phyloP scores from a whole-genome alignment of 768 basidiomycete genomes.

The Hygrophoropsis aurantiaca region DNA sequence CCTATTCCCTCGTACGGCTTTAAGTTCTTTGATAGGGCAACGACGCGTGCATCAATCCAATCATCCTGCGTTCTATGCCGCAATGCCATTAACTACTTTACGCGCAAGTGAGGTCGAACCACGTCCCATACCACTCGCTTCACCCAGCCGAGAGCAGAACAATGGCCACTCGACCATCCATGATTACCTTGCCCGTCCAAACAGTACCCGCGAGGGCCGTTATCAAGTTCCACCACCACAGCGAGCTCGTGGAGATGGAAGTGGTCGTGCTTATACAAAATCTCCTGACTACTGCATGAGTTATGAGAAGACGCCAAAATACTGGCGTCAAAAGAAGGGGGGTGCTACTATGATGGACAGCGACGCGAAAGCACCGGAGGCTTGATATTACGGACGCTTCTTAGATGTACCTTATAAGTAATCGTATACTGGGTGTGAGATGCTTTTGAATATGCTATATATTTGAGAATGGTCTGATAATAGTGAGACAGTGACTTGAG shows the following conservation, averaged over 20 bases:
- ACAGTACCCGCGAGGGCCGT: neutral
- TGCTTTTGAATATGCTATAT: too few species aligned
- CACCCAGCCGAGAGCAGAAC: slow-evolving; percentile 5
- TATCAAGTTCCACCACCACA: slow-evolving; percentile 1
- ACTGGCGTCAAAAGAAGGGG: neutral
- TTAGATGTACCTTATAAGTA: too few species aligned
- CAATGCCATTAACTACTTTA: neutral
- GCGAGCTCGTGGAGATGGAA: neutral
- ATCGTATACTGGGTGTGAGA: too few species aligned
- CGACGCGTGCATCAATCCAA: neutral
- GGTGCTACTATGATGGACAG: too few species aligned
- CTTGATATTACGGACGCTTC: too few species aligned
- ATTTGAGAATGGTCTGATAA: too few species aligned
- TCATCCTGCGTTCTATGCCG: neutral
- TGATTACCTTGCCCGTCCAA: neutral
- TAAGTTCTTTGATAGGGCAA: neutral
- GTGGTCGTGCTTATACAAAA: slow-evolving; percentile 1
- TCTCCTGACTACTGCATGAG: neutral
- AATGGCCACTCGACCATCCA: slow-evolving; percentile 1
- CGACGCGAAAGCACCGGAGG: too few species aligned
- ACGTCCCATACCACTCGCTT: neutral
- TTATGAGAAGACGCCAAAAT: slow-evolving; percentile 1
- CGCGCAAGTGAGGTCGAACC: neutral
- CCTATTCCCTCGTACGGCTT: neutral
- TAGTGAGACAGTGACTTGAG: too few species aligned